These are phyloP conservation scores for Diutina neorugosa DNA, from an alignment of 1,139 yeast species.

Conservation along the genomic window DNA sequence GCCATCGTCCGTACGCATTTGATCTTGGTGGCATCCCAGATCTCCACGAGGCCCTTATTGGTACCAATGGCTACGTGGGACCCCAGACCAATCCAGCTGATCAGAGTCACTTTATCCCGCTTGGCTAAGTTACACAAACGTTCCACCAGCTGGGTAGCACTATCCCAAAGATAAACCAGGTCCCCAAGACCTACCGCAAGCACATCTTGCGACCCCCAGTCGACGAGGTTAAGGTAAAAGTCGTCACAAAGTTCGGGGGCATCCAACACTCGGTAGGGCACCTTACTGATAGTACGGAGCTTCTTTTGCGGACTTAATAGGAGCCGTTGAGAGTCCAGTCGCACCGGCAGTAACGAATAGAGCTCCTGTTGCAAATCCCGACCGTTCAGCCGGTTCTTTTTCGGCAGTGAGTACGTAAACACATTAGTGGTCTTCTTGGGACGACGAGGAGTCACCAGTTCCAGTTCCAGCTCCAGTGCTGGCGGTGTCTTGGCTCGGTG, in stretches of 20 bases:
- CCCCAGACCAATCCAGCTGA: constrained; percentile 92
- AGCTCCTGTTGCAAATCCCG: constrained; percentile 59
- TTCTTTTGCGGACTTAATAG: constrained; percentile 74
- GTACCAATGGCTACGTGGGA: constrained; percentile 93
- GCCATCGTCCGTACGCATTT: constrained; percentile 84
- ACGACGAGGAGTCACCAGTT: constrained; percentile 1
- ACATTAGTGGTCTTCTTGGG: constrained; percentile 50
- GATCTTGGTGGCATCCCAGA: constrained; percentile 87
- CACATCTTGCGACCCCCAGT: constrained; percentile 89
- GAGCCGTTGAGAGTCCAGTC: constrained; percentile 76
- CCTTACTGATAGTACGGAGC: constrained; percentile 65
- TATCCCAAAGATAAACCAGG: constrained; percentile 86
- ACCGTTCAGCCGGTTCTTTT: constrained; percentile 46
- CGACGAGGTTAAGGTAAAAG: constrained; percentile 80
- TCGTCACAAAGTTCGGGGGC: constrained; percentile 96
- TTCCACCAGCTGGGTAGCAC: constrained; percentile 72
- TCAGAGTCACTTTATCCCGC: constrained; percentile 63
- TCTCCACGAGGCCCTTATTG: constrained; percentile 73
- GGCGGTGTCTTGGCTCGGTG: constrained; percentile 5
- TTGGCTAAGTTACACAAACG: constrained; percentile 56
- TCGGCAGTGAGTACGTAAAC: constrained; percentile 62
- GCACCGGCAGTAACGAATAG: constrained; percentile 75
- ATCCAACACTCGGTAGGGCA: constrained; percentile 87
- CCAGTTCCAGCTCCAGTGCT: constrained; percentile 8
- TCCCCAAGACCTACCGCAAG: constrained; percentile 87